Evolutionary conservation across 2,329 filamentous ascomycete genomes (phyloP).

Genomic region (Fusarium camptoceras): DNA sequence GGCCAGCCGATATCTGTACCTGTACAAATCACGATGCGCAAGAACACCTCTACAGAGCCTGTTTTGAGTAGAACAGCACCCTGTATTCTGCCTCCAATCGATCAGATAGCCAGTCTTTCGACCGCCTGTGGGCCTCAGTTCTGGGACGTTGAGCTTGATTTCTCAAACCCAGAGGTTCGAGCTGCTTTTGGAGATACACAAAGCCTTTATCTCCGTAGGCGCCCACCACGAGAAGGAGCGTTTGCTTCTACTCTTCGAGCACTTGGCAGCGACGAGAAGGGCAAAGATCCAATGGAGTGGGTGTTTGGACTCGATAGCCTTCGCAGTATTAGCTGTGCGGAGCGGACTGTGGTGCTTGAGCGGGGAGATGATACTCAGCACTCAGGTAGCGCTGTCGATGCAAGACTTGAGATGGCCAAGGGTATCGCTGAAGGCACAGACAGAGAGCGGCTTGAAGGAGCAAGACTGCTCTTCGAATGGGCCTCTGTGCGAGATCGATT

Average conservation of each 20-base stretch:
- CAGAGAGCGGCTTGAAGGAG: slow-evolving; percentile 59
- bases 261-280: slow-evolving; percentile 63
- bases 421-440: slow-evolving; percentile 58
- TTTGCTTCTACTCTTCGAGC: slow-evolving; percentile 82
- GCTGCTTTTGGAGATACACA: slow-evolving; percentile 74
- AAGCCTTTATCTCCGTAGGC: slow-evolving; percentile 78
- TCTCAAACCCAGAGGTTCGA: slow-evolving; percentile 72
- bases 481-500: slow-evolving; percentile 58
- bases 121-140: slow-evolving; percentile 74
- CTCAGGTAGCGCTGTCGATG: slow-evolving; percentile 72
- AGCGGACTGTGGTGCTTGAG: slow-evolving; percentile 72
- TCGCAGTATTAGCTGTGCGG: slow-evolving; percentile 69
- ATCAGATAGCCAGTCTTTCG: slow-evolving; percentile 69
- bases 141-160: slow-evolving; percentile 86
- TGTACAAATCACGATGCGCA: slow-evolving; percentile 71
- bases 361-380: slow-evolving; percentile 61
- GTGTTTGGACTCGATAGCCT: slow-evolving; percentile 74
- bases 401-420: slow-evolving; percentile 72
- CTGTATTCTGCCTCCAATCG: slow-evolving; percentile 73
- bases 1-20: slow-evolving; percentile 81
- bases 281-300: slow-evolving; percentile 73
- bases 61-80: slow-evolving; percentile 63
- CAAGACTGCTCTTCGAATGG: slow-evolving; percentile 69
- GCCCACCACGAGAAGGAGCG: slow-evolving; percentile 73
- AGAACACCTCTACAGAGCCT: slow-evolving; percentile 53